Percentiles rank a stretch among this genome's conserved stretches.
Conservation (phyloP, 164 flowering plant species). For the Berberis thunbergii region DNA sequence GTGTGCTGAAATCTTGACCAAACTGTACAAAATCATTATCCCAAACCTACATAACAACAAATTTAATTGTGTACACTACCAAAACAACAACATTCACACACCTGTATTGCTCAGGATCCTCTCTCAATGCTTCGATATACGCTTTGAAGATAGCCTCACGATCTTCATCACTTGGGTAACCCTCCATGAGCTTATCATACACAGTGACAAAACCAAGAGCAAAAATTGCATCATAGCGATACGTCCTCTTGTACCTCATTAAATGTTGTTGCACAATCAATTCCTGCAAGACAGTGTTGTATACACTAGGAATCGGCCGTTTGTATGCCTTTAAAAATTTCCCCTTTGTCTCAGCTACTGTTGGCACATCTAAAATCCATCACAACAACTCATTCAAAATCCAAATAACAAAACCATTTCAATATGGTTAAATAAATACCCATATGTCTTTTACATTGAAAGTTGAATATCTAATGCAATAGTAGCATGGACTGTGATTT, state of each 20-base stretch:
- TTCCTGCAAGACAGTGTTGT: constrained; percentile 85
- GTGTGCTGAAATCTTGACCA: no score
- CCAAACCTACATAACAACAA: not conserved
- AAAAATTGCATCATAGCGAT: constrained; percentile 78
- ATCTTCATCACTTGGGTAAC: constrained; percentile 82
- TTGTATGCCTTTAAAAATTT: constrained; percentile 74
- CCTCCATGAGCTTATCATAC: constrained; percentile 92
- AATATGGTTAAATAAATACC: not conserved
- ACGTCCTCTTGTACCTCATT: constrained; percentile 70
- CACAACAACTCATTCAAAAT: not conserved
- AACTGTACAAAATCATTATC: not conserved
- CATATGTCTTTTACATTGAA: not conserved
- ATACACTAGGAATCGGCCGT: constrained; percentile 86
- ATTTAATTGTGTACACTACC: not conserved
- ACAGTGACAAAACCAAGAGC: constrained; percentile 98
- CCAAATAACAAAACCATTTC: not conserved
- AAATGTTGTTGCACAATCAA: constrained; percentile 90
- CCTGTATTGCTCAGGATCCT: constrained; percentile 93
- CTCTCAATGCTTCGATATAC: constrained; percentile 69
- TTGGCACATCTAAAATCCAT: constrained; percentile 46
- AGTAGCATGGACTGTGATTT: no score
- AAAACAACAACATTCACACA: constrained; percentile 2
- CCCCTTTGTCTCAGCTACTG: constrained; percentile 84
- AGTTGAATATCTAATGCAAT: no score
- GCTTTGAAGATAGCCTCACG: constrained; percentile 75